Evolutionary conservation across 495 filamentous ascomycete species (phyloP).

Genomic region (Aspergillus olivimuriae): DNA sequence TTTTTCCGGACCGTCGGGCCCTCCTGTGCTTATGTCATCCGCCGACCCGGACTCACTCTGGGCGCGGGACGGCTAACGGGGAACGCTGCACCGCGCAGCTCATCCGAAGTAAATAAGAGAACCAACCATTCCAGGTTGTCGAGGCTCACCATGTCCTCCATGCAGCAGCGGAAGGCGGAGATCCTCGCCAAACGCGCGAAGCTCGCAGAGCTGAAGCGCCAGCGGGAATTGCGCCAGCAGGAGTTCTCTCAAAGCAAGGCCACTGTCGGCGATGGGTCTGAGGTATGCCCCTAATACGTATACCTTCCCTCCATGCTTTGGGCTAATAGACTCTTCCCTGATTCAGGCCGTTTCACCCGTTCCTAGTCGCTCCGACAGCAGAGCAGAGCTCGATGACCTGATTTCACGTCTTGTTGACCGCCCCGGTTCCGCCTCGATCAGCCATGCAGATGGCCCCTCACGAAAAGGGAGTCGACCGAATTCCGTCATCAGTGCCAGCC

Average conservation of each 20-base stretch:
- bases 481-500: conserved; percentile 70
- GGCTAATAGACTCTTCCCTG: not conserved
- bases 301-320: not conserved
- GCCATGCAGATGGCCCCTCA: conserved; percentile 57
- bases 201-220: conserved; percentile 90
- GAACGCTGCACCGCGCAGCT: not conserved
- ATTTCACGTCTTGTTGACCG: conserved; percentile 75
- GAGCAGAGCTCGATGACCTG: conserved; percentile 75
- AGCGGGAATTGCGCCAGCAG: conserved; percentile 72
- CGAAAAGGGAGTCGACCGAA: conserved; percentile 73
- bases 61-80: conserved; percentile 5
- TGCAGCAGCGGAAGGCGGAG: conserved; percentile 87
- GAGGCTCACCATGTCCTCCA: conserved; percentile 39
- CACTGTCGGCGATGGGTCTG: conserved; percentile 53
- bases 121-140: too few species aligned
- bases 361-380: conserved; percentile 61
- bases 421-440: conserved; percentile 64
- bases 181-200: conserved; percentile 90
- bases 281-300: too few species aligned
- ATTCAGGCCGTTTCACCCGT: conserved; percentile 60
- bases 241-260: conserved; percentile 60
- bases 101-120: conserved; percentile 2
- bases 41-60: conserved; percentile 7
- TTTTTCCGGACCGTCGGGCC: conserved; percentile 45
- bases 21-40: conserved; percentile 41